These are phyloP conservation scores for Medicago truncatula DNA, from an alignment of 306 rosid genomes.

Conservation along the genomic window MtrunA17r5.0-ANR NC_053045.1:56677001-56677500, in stretches of 20 bases:
- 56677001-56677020: constrained; percentile 56
- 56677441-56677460: constrained; percentile 41
- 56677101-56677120: constrained; percentile 45
- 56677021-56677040: constrained; percentile 85
- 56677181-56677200: constrained; percentile 24
- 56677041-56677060: constrained; percentile 56
- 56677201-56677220: constrained; percentile 51
- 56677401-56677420: constrained; percentile 43
- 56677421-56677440: constrained; percentile 47
- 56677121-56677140: constrained; percentile 36
- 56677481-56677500: constrained; percentile 34
- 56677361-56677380: constrained; percentile 47
- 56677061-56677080: constrained; percentile 55
- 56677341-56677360: constrained; percentile 24
- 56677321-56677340: constrained; percentile 40
- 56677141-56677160: constrained; percentile 52
- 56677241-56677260: constrained; percentile 27
- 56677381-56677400: constrained; percentile 38
- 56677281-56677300: constrained; percentile 36
- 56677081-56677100: constrained; percentile 57
- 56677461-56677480: constrained; percentile 44
- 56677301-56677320: too few species aligned
- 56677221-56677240: constrained; percentile 38
- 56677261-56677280: constrained; percentile 38
- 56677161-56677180: constrained; percentile 45